Conservation (phyloP, 768 basidiomycete species). For the Leccinum fibrillosum region DNA sequence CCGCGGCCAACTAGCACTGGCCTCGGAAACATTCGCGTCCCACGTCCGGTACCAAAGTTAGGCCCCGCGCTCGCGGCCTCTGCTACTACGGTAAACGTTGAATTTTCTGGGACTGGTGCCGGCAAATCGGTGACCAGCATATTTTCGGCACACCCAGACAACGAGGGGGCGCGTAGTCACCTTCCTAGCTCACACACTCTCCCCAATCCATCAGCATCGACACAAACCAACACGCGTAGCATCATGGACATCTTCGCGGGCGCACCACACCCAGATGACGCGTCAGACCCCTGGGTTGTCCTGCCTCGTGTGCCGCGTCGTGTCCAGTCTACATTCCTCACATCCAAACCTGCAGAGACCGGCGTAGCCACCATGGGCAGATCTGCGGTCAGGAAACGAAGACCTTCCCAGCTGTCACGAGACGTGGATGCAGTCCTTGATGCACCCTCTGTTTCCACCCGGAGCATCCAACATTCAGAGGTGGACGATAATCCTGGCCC, state of each 20-base stretch:
- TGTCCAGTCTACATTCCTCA: slow-evolving; percentile 25
- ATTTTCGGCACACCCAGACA: slow-evolving; percentile 29
- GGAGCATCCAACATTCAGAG: slow-evolving; percentile 33
- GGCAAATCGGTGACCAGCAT: slow-evolving; percentile 53
- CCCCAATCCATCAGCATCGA: slow-evolving; percentile 8
- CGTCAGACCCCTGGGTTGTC: slow-evolving; percentile 72
- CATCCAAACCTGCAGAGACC: slow-evolving; percentile 16
- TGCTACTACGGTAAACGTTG: slow-evolving; percentile 91
- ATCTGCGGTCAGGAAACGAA: slow-evolving; percentile 13
- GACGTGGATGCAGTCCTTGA: slow-evolving; percentile 81
- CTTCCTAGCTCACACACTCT: slow-evolving; percentile 13
- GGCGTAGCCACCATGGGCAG: slow-evolving; percentile 18
- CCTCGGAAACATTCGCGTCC: slow-evolving; percentile 20
- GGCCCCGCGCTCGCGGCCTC: slow-evolving; percentile 84
- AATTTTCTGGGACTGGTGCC: slow-evolving; percentile 76
- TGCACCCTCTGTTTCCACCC: slow-evolving; percentile 28
- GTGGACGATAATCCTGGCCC: slow-evolving; percentile 46
- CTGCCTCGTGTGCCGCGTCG: slow-evolving; percentile 43
- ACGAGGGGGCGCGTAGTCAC: slow-evolving; percentile 11
- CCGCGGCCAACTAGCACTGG: slow-evolving; percentile 26
- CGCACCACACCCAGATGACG: slow-evolving; percentile 49
- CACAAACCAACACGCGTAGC: slow-evolving; percentile 28
- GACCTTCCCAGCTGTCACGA: slow-evolving; percentile 45
- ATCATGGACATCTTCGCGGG: slow-evolving; percentile 94
- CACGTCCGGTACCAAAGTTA: slow-evolving; percentile 72